Percentiles rank a stretch among this genome's conserved stretches.
These are phyloP conservation scores for Colletotrichum chrysophilum DNA, from an alignment of 2,329 filamentous ascomycete species.

Conservation along the genomic window DNA sequence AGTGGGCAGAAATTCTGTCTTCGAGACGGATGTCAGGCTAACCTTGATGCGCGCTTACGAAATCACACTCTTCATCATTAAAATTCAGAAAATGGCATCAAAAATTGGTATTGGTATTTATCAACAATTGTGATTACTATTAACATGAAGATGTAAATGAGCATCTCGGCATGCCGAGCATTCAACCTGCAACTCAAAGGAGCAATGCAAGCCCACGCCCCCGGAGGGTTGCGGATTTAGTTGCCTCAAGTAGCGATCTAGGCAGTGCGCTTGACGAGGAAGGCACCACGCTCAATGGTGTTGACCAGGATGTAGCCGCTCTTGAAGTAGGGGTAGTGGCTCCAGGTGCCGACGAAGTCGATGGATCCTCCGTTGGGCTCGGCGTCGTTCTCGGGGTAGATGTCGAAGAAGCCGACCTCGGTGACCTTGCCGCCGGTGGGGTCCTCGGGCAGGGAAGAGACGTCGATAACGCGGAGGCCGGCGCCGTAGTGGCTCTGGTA, in stretches of 20 bases:
- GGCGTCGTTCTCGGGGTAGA: conserved; percentile 39
- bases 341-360: conserved; percentile 25
- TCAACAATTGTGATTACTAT: not conserved
- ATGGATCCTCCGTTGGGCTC: conserved; percentile 20
- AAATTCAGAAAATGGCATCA: not conserved
- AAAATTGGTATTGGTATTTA: not conserved
- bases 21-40: not conserved
- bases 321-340: conserved; percentile 25
- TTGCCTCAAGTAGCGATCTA: not conserved
- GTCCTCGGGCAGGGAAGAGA: conserved; percentile 33
- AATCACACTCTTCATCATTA: fast-evolving
- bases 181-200: not conserved
- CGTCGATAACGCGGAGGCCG: conserved; percentile 42
- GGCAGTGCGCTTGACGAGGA: conserved; percentile 23
- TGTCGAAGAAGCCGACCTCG: conserved; percentile 49
- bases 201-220: not conserved
- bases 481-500: conserved; percentile 52
- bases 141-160: not conserved
- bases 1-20: not conserved
- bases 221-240: not conserved
- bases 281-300: conserved; percentile 27
- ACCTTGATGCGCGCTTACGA: not conserved
- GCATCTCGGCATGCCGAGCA: not conserved
- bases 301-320: conserved; percentile 26
- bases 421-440: conserved; percentile 43